Base-by-base conservation (phyloP, 371 early-diverging fungal genomes). In the Mortierella sp. region DNA sequence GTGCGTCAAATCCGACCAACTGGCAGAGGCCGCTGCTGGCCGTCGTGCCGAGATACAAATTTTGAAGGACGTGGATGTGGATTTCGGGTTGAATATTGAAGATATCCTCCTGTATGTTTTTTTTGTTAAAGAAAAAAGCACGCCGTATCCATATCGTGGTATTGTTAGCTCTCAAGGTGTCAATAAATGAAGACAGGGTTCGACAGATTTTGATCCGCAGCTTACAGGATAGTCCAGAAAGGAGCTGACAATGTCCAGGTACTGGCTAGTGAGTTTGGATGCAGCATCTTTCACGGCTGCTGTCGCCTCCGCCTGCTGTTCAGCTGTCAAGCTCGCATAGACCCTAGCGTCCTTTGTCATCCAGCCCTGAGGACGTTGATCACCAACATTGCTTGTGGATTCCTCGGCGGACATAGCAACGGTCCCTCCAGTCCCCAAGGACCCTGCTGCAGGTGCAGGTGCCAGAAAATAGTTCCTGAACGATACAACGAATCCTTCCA, bases 141-240 rank as follows among this genome's bases (percentile, higher is more conserved):
- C n/a, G n/a, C n/a, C n/a, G n/a, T n/a, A n/a, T n/a, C n/a, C n/a
- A n/a, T n/a, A n/a, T n/a, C n/a, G n/a, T n/a, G n/a, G n/a, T n/a
- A n/a, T n/a, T n/a, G n/a, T n/a, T n/a, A n/a, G n/a, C n/a, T n/a
- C n/a, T n/a, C n/a, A n/a, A n/a, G n/a, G n/a, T n/a, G n/a, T n/a
- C n/a, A n/a, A n/a, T n/a, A n/a, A n/a, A n/a, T n/a, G n/a, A n/a
- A n/a, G n/a, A n/a, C n/a, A n/a, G n/a, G n/a, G n/a, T n/a, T n/a
- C n/a, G n/a, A n/a, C n/a, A n/a, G n/a, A n/a, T n/a, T n/a, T 43
- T 43, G 11, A 11, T 43, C 43, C 43, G 43, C 43, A 43, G 42
- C 61, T 39, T 73, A 79, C 79, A 4, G 76, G 80, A 50, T 75
- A 76, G 23, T 67, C 64, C 19, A 80, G 44, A 19, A 80, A 75